These are phyloP conservation scores for Helianthus tuberosus DNA, from an alignment of 129 eudicot species.

Conservation along the genomic window DNA sequence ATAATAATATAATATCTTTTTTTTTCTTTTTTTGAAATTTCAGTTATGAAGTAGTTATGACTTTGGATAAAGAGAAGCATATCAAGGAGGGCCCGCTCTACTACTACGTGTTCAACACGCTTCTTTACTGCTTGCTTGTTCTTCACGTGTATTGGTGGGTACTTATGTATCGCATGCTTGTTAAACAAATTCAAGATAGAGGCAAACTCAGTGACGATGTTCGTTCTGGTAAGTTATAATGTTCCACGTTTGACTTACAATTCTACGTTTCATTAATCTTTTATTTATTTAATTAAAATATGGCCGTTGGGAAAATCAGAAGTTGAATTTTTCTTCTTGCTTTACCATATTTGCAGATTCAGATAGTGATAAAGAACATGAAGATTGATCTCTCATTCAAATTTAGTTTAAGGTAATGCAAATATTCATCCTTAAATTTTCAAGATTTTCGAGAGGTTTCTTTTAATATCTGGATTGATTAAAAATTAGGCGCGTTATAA, in stretches of 20 bases:
- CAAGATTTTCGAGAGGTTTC: not conserved
- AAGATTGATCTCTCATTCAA: constrained; percentile 57
- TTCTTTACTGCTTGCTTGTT: constrained; percentile 85
- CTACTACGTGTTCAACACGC: constrained; percentile 83
- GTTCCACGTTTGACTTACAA: not conserved
- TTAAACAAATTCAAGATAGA: constrained; percentile 87
- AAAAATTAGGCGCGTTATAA: not conserved
- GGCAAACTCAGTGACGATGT: constrained; percentile 92
- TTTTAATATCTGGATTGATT: not conserved
- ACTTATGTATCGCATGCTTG: constrained; percentile 92
- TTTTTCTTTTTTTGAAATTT: not conserved
- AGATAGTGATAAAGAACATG: constrained; percentile 78
- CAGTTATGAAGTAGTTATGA: constrained; percentile 79
- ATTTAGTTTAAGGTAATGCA: constrained; percentile 28
- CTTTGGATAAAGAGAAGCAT: constrained; percentile 83
- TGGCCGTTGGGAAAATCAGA: not conserved
- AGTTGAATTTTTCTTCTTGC: not conserved
- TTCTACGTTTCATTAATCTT: not conserved
- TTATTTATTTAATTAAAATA: not conserved
- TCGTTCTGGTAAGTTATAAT: constrained; percentile 78
- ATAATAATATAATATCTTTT: not conserved
- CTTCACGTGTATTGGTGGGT: constrained; percentile 98
- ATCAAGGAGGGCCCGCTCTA: constrained; percentile 69
- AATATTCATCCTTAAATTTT: constrained; percentile 1
- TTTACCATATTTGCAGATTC: constrained; percentile 54